Base-by-base conservation (phyloP, 306 rosid species). In the Cicer yamashitae region DNA sequence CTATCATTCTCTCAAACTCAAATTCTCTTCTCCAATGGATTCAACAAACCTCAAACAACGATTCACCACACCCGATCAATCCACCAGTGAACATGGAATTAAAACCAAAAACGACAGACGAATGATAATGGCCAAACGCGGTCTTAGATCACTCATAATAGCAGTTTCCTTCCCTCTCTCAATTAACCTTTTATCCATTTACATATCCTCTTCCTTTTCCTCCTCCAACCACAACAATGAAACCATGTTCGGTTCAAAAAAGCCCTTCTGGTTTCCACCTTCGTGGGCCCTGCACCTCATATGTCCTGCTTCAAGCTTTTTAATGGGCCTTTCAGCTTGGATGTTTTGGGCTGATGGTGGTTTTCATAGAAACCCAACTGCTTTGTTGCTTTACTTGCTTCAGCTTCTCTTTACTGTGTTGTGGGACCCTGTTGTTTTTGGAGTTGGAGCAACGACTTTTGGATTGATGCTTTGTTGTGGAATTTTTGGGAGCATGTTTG, bases 291-390 rank as follows among this genome's bases (percentile, higher is more conserved):
- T 94, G 1, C 89, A 84, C 22, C 20, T 85, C 1, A 74, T 77
- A 0, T 85, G 84, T 47, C 77, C 81, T 17, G 87, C 89, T 4
- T 87, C 88, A 0, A 86, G 78, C 58, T 73, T 90, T 43, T 57
- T 91, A 53, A 87, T 84, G 90, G 91, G 91, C 10, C 69, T 88
- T 0, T 48, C 97, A 0, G 90, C 91, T 2, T 94, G 97, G 96
- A 89, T 91, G 39, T 84, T 90, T 0, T 94, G 97, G 98, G 96
- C 88, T 0, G 86, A 87, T 1, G 89, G 96, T 0, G 96, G 91
- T 0, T 94, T 94, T 80, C 98, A 91, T 5, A 68, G 58, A 37
- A 69, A 69, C 10, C 90, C 84, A 3, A 34, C 20, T 50, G 88
- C 87, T n/a, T 37, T 90, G 0, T 65, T 72, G 10, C 76, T 88